Percentiles rank a stretch among this genome's conserved stretches.
These are phyloP conservation scores for Mesembryanthemum crystallinum DNA, from an alignment of 148 eudicot species.

Conservation along the genomic window DNA sequence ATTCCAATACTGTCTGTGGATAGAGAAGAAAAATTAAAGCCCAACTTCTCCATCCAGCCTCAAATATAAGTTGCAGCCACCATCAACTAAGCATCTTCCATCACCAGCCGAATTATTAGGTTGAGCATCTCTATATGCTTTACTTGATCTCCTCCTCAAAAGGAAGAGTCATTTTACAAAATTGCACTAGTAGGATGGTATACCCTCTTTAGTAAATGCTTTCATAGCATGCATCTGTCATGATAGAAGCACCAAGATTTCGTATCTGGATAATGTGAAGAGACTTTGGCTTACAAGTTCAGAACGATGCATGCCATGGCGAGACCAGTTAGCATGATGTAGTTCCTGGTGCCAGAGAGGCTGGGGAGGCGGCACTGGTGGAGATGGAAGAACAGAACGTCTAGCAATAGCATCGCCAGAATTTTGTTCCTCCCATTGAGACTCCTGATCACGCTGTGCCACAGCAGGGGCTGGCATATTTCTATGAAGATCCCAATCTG, in stretches of 20 bases:
- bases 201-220: not conserved
- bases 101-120: no score
- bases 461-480: constrained; percentile 62
- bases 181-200: not conserved
- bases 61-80: not conserved
- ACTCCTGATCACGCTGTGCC: constrained; percentile 53
- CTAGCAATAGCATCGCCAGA: constrained; percentile 48
- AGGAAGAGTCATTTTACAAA: no score
- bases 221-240: not conserved
- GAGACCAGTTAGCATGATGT: constrained; percentile 82
- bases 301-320: constrained; percentile 76
- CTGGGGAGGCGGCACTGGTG: constrained; percentile 95
- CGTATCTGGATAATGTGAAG: not conserved
- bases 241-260: not conserved
- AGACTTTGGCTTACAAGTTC: constrained; percentile 56
- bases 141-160: no score
- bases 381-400: constrained; percentile 72
- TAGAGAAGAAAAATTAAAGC: not conserved
- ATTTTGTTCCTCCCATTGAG: constrained; percentile 55
- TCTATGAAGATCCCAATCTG: constrained; percentile 90
- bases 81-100: not conserved
- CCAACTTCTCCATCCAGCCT: not conserved
- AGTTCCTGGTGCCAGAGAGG: constrained; percentile 83
- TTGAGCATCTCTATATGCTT: no score
- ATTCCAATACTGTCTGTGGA: not conserved